These are phyloP conservation scores for Takashimella tepidaria DNA, from an alignment of 1,284 basidiomycete species.

Conservation along the genomic window DNA sequence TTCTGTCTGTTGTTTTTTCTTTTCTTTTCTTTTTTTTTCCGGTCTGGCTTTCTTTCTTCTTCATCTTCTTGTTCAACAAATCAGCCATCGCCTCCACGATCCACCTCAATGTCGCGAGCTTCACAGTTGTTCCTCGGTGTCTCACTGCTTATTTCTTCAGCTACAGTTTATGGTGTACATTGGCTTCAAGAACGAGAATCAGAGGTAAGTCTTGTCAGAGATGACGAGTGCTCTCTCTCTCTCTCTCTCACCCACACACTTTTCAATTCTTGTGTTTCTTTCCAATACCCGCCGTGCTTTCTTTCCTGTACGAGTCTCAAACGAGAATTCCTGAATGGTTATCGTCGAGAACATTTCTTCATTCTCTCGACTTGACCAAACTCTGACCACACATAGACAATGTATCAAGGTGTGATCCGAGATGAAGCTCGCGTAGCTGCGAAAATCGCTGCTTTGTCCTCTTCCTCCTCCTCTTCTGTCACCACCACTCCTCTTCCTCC, in stretches of 20 bases:
- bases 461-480: constrained; percentile 5
- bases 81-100: neutral
- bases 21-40: neutral
- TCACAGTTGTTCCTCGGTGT: constrained; percentile 71
- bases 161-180: constrained; percentile 87
- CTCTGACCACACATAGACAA: constrained; percentile 55
- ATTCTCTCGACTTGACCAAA: constrained; percentile 1
- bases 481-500: constrained; percentile 3
- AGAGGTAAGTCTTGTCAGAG: constrained; percentile 54
- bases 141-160: constrained; percentile 62
- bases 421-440: constrained; percentile 66
- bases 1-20: neutral
- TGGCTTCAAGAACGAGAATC: constrained; percentile 80
- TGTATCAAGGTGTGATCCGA: constrained; percentile 82
- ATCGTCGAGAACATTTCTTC: too few species aligned
- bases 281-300: too few species aligned
- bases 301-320: too few species aligned
- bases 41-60: neutral
- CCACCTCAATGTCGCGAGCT: constrained; percentile 58
- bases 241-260: too few species aligned
- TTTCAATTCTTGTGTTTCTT: too few species aligned
- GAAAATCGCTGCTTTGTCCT: constrained; percentile 19
- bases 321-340: too few species aligned
- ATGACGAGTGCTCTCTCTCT: neutral
- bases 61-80: neutral